phyloP scores from a whole-genome alignment of 2,329 filamentous ascomycete species.

The Colletotrichum lentis region DNA sequence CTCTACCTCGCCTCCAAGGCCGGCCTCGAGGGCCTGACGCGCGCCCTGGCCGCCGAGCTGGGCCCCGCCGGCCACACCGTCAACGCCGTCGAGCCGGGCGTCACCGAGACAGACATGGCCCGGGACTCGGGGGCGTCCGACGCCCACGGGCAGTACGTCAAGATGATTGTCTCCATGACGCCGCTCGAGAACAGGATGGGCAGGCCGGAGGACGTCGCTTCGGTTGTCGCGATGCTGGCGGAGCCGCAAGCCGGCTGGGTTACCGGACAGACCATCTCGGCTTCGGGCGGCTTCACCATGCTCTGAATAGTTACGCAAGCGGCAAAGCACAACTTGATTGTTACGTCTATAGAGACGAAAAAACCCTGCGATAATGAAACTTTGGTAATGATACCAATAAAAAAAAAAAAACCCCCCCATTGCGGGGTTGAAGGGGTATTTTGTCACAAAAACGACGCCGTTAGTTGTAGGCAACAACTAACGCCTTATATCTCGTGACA shows the following conservation, averaged over 20 bases:
- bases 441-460: no score
- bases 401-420: no score
- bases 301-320: neutral
- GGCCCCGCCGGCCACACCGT: conserved; percentile 23
- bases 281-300: conserved; percentile 18
- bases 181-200: conserved; percentile 25
- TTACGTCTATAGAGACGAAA: no score
- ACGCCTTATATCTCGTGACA: no score
- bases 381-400: no score
- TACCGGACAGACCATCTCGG: conserved; percentile 20
- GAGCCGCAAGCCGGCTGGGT: conserved; percentile 22
- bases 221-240: conserved; percentile 18
- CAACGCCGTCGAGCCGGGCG: conserved; percentile 18
- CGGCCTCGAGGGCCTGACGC: conserved; percentile 21
- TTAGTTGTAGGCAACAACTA: no score
- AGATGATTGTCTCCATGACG: conserved; percentile 11
- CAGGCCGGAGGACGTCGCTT: conserved; percentile 18
- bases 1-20: conserved; percentile 22
- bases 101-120: conserved; percentile 23
- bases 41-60: conserved; percentile 19
- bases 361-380: neutral
- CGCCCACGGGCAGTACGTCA: conserved; percentile 7
- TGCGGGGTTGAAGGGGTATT: no score
- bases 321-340: no score
- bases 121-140: conserved; percentile 2